Evolutionary conservation across 2,329 filamentous ascomycete genomes (phyloP).

Genomic region (Ilyonectria destructans): DNA sequence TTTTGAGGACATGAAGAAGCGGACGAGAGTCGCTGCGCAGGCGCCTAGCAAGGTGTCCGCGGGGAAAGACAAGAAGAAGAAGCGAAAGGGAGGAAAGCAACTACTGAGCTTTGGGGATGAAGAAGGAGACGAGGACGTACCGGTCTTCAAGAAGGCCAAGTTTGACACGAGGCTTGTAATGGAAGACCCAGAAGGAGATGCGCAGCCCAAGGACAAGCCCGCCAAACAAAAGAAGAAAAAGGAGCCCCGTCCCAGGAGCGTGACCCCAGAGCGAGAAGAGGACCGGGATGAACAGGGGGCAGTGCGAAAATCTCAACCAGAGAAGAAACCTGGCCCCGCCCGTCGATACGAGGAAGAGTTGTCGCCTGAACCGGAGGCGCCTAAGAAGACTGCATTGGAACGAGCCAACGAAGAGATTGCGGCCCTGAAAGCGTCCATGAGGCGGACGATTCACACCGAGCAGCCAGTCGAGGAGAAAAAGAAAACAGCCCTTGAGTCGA

Average conservation of each 20-base stretch:
- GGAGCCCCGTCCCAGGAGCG: constrained; percentile 36
- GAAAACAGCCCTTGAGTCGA: constrained; percentile 79
- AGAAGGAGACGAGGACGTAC: constrained; percentile 69
- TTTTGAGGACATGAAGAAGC: constrained; percentile 85
- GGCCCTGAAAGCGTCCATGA: constrained; percentile 86
- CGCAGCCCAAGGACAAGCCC: constrained; percentile 47
- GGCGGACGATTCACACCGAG: constrained; percentile 70
- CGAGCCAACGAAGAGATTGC: constrained; percentile 86
- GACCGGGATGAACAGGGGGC: constrained; percentile 30
- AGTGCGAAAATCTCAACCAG: constrained; percentile 25
- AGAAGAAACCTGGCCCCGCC: constrained; percentile 35
- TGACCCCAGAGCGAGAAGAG: constrained; percentile 36
- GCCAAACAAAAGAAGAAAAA: constrained; percentile 51
- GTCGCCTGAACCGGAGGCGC: constrained; percentile 49
- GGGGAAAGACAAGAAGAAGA: constrained; percentile 75
- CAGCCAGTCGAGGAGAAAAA: constrained; percentile 69
- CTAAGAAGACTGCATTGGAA: constrained; percentile 71
- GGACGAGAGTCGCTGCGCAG: constrained; percentile 71
- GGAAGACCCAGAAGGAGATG: constrained; percentile 60
- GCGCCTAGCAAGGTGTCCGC: constrained; percentile 56
- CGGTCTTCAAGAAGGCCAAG: constrained; percentile 81
- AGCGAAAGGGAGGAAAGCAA: constrained; percentile 83
- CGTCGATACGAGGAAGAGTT: constrained; percentile 35
- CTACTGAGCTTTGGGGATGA: constrained; percentile 85
- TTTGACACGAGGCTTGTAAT: constrained; percentile 84